Evolutionary conservation across 192 early-diverging fungal genomes (phyloP).

Genomic region (Podila horticola): DNA sequence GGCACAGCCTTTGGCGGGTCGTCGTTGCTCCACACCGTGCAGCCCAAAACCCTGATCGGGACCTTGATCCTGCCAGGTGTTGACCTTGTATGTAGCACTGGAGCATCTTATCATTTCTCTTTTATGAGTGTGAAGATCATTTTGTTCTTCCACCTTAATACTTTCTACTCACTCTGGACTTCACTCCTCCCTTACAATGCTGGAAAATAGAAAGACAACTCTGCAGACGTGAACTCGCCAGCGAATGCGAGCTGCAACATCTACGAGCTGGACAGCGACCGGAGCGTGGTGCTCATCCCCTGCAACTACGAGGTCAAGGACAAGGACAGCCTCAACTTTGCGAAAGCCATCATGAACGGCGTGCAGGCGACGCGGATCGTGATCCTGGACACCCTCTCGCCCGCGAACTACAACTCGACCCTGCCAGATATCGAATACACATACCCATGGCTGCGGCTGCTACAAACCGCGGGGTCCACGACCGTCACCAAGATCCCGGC

Average conservation of each 20-base stretch:
- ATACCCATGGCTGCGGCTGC: background rate
- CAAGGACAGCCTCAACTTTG: conserved; percentile 37
- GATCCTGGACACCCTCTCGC: background rate
- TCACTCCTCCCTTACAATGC: background rate
- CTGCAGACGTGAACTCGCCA: conserved; percentile 21
- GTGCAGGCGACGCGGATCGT: conserved; percentile 33
- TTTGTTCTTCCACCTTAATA: background rate
- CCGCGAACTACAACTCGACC: background rate
- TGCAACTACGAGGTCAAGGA: conserved; percentile 50
- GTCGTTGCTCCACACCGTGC: conserved; percentile 23
- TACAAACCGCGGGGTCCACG: background rate
- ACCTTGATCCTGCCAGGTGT: conserved; percentile 25
- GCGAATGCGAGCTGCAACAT: conserved; percentile 43
- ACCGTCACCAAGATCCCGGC: conserved; percentile 26
- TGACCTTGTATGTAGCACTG: conserved; percentile 16
- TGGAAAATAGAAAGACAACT: conserved; percentile 29
- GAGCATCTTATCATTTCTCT: background rate
- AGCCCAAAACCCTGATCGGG: conserved; percentile 32
- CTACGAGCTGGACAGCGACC: conserved; percentile 27
- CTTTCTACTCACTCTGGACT: background rate
- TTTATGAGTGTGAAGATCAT: background rate
- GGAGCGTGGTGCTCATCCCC: conserved; percentile 16
- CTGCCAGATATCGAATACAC: background rate
- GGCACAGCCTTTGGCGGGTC: conserved; percentile 40
- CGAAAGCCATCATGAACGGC: conserved; percentile 35